Percentiles rank a stretch among this genome's conserved stretches.
phyloP scores from a whole-genome alignment of 768 basidiomycete species.

The Leccinum sublutescens region DNA sequence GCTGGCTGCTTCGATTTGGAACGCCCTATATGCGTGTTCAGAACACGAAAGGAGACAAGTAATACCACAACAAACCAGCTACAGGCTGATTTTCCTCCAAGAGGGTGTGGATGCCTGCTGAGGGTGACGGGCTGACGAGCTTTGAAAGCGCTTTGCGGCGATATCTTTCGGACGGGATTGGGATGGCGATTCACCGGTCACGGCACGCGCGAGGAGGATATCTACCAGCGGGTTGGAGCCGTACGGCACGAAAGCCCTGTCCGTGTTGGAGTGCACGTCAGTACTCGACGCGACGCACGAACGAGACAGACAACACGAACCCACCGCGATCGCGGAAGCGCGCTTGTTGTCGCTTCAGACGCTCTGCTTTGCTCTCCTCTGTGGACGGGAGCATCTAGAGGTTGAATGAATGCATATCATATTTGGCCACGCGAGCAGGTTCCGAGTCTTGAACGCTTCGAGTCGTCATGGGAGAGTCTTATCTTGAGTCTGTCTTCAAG shows the following conservation, averaged over 20 bases:
- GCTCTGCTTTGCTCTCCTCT: slow-evolving; percentile 59
- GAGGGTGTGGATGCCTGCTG: background rate
- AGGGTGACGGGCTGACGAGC: slow-evolving; percentile 1
- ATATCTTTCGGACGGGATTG: slow-evolving; percentile 21
- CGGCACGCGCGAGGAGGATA: slow-evolving; percentile 49
- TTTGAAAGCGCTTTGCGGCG: slow-evolving; percentile 3
- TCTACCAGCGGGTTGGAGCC: slow-evolving; percentile 50
- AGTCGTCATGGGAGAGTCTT: too few relatives aligned
- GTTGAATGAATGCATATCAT: background rate
- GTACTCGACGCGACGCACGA: background rate
- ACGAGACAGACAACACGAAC: slow-evolving; percentile 35
- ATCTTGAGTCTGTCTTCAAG: too few relatives aligned
- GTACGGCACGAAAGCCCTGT: slow-evolving; percentile 54
- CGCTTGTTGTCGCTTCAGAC: slow-evolving; percentile 61
- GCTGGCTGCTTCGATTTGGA: too few relatives aligned
- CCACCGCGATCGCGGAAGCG: slow-evolving; percentile 69
- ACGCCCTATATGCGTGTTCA: slow-evolving; percentile 10
- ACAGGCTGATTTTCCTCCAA: background rate
- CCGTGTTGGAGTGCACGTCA: background rate
- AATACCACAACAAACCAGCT: slow-evolving; percentile 14
- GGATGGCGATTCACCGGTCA: slow-evolving; percentile 46
- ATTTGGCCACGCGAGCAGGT: background rate
- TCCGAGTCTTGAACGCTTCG: too few relatives aligned
- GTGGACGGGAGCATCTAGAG: slow-evolving; percentile 28
- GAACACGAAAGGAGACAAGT: background rate